Base-by-base conservation (phyloP, 306 rosid species). In the Alnus glutinosa region DNA sequence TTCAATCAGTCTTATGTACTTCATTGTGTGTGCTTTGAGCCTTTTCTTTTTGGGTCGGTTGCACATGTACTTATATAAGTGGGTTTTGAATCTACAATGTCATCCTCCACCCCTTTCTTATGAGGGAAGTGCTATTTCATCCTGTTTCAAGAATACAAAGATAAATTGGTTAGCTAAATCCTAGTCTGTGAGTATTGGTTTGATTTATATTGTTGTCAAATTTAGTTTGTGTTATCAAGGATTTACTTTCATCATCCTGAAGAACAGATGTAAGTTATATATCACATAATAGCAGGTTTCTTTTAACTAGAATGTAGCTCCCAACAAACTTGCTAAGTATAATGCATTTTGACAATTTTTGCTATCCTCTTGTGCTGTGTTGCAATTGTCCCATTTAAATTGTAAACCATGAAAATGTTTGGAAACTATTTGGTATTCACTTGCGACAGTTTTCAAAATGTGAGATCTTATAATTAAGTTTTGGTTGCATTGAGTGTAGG, bases 401-500 rank as follows among this genome's bases (percentile, higher is more conserved):
- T 2, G 3, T 34, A 30, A 19, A 64, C 39, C 66, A 55, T 39
- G 36, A 55, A 52, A 48, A 14, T 69, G 42, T 76, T 23, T 72
- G 44, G 1, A 18, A 66, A 79, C 51, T 73, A 66, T 71, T 79
- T 72, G 5, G 7, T 34, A 51, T 46, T 57, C 23, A 16, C 16
- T 37, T 47, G 3, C 71, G 71, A 62, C 58, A 73, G 30, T 23
- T 77, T 23, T 2, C 64, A 37, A 28, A 46, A 68, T 73, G 23
- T n/a, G 59, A 74, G 73, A 63, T 49, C 30, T 50, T 7, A 55
- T 75, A 67, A 83, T 61, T 55, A 55, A 77, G 16, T 70, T 73
- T 36, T 79, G 83, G 55, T 83, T 84, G 77, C 71, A 78, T 77
- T 14, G 3, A 78, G 67, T 90, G 84, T 75, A 95, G 99, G 99